Base-by-base conservation (phyloP, 768 basidiomycete species). In the Calvatia gigantea region DNA sequence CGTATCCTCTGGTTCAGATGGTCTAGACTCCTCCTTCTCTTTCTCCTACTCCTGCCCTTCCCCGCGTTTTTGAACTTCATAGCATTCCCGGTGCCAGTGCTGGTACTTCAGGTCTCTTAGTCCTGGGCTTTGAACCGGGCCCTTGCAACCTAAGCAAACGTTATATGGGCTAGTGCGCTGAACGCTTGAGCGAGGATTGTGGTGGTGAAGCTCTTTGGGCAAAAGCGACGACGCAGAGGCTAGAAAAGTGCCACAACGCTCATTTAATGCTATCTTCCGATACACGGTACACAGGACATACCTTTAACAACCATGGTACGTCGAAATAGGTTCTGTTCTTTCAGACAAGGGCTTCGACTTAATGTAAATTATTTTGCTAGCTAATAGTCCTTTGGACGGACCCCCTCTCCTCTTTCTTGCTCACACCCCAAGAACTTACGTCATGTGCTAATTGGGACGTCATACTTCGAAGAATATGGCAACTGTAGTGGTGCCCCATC, bases 1-100 rank as follows among this genome's bases (percentile, higher is more conserved):
- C 1, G 21, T 35, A 25, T 38, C 35, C 38, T 14, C 33, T 2
- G 48, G 35, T 27, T 35, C 14, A n/a, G n/a, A 29, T 2, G 15
- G 28, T 4, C 14, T 28, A 9, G n/a, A 5, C 27, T 51, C 50
- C 9, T 21, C 33, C 33, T 41, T 41, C 23, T 14, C 6, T 15
- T 9, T 15, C 3, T 17, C 37, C 21, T 33, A 31, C n/a, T n/a
- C n/a, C n/a, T n/a, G n/a, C n/a, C n/a, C n/a, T n/a, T n/a, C n/a
- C n/a, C n/a, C n/a, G n/a, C 28, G 23, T 19, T 51, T 51, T 28
- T 31, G 19, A n/a, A 41, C 37, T 19, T 28, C 38, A 41, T 51
- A 41, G n/a, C 50, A 51, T 25, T 39, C 23, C n/a, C 6, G 50
- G 21, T 51, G 50, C 50, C 50, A 51, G 19, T 51, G 41, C 50